Base-by-base conservation (phyloP, 148 eudicot genomes). In the Vaccinium corymbosum region DNA sequence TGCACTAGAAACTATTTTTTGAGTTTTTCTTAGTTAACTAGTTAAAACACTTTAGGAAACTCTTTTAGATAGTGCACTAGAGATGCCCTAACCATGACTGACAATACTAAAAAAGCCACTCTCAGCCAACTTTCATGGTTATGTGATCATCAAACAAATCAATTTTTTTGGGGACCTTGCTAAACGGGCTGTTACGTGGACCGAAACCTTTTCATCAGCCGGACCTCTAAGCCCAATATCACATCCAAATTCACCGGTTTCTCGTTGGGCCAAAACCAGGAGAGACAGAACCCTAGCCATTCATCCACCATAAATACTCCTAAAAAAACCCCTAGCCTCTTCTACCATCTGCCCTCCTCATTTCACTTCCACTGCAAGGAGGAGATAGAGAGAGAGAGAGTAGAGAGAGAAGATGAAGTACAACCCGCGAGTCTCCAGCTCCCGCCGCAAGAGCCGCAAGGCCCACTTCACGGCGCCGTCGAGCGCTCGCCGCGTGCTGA, bases 401-500 rank as follows among this genome's bases (percentile, higher is more conserved):
- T 46, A 12, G 81, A 70, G 87, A 62, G 84, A 81, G 80, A 76
- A 84, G 72, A 92, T 93, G 95, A 93, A 93, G 91, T 93, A 89
- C 90, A 93, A 93, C 15, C 93, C 95, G 0, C 64, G 93, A 25
- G 95, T 93, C 6, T 81, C 93, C 56, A 89, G 91, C 89, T 91
- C 93, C 50, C 91, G 95, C 79, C 89, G 95, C 48, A 93, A 93
- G 90, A 87, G 55, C 88, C 55, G 95, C 11, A 93, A 91, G 90
- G 95, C 95, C 0, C 95, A 92, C 70, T 92, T 92, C 91, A 89
- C 93, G 50, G 95, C 95, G 20, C 95, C 95, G 53, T 93, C 95
- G 12, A 93, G 95, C 85, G 91, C 89, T 61, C 92, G 95, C 74
- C 93, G 93, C 12, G 88, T 93, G 17, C 72, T 93, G 49, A 93